These are phyloP conservation scores for Colletotrichum sp. DNA, from an alignment of 2,329 filamentous ascomycete species.

Conservation along the genomic window DNA sequence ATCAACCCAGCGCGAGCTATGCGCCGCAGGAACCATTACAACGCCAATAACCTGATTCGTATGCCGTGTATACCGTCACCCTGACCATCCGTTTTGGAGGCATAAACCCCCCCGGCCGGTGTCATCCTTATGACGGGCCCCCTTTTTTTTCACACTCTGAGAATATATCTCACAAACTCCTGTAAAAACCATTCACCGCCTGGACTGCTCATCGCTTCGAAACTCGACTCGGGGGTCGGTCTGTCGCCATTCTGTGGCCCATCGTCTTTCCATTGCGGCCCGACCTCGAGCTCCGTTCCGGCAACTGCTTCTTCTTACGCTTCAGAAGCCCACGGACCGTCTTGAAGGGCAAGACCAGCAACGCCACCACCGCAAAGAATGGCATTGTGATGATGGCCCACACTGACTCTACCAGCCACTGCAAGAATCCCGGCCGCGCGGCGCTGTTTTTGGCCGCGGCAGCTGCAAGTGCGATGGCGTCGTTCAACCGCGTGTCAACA, in stretches of 20 bases:
- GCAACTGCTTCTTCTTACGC: conserved; percentile 31
- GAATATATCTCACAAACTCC: background rate
- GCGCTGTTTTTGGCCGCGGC: conserved; percentile 66
- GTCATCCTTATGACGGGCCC: background rate
- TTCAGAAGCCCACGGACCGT: conserved; percentile 40
- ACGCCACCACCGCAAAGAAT: conserved; percentile 40
- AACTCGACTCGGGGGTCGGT: conserved; percentile 39
- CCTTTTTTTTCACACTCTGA: background rate
- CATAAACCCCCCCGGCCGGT: background rate
- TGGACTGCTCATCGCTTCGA: conserved; percentile 8
- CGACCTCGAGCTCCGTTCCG: conserved; percentile 28
- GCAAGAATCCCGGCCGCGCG: conserved; percentile 39
- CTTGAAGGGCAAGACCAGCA: conserved; percentile 49
- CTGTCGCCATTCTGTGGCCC: conserved; percentile 37
- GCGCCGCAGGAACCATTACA: background rate
- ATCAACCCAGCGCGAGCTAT: background rate
- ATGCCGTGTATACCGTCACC: background rate
- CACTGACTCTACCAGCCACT: conserved; percentile 42
- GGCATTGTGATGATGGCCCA: conserved; percentile 44
- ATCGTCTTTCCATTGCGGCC: conserved; percentile 27
- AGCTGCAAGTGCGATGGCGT: conserved; percentile 81
- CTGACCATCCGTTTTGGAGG: background rate
- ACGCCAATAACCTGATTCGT: background rate
- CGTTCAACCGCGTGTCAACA: conserved; percentile 74
- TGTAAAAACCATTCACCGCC: background rate